Base-by-base conservation (phyloP, 176 grass and related monocot species). In the Coix lacrymajobi region DNA sequence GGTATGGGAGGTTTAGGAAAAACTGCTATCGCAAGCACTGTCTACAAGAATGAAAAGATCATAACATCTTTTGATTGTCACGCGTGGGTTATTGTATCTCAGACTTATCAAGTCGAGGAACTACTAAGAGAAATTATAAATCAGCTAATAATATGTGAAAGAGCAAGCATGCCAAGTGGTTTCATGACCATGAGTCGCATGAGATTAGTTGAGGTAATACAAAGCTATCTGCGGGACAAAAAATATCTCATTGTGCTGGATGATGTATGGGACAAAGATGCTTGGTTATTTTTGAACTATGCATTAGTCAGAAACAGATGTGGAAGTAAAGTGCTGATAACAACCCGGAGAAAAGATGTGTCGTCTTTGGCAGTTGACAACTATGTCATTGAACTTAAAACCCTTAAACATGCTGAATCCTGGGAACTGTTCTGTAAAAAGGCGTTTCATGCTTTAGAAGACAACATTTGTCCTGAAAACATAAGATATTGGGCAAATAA, bases 1-100 rank as follows among this genome's bases (percentile, higher is more conserved):
- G 88, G 84, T 4, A 90, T 90, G 83, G 88, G 83, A 31, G 88
- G 83, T 11, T 36, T 79, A 73, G 88, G 88, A 4, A 90, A 90
- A 71, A 86, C 88, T 29, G 58, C 78, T 4, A 52, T 90, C 3
- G 56, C 79, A 25, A 86, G 51, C 2, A 60, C 32, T 2, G 19
- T 83, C 39, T 87, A 74, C 37, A 83, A 48, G 31, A 62, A 91
- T n/a, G 15, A 51, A 19, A 26, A 19, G 24, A 41, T 79, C 15
- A 76, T 13, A 74, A 39, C n/a, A 22, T 19, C 29, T 28, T 90
- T 87, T 32, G 25, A 51, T 34, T 82, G 80, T 4, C 38, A 19
- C 9, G 60, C 80, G 39, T 87, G 89, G 89, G 41, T 84, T 19
- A 13, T 57, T 16, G 6, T 76, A 1, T 87, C 89, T 15, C 38